phyloP scores from a whole-genome alignment of 495 filamentous ascomycete species.

The Articulospora tetracladia region DNA sequence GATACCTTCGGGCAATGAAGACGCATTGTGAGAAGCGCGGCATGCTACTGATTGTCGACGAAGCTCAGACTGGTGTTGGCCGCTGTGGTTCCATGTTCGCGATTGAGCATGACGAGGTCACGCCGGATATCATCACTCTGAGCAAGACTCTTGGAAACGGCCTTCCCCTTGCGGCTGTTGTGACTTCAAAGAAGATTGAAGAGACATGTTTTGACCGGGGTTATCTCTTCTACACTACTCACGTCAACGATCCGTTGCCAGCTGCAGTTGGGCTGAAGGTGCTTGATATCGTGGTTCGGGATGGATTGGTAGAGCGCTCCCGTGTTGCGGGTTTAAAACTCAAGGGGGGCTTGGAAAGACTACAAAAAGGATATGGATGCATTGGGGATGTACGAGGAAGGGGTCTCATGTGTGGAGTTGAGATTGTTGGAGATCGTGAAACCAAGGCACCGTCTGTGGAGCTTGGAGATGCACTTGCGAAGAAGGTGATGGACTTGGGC shows the following conservation, averaged over 20 bases:
- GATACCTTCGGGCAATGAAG: slow-evolving; percentile 61
- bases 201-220: slow-evolving; percentile 47
- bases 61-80: slow-evolving; percentile 77
- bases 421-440: slow-evolving; percentile 47
- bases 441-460: slow-evolving; percentile 38
- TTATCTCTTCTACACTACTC: slow-evolving; percentile 55
- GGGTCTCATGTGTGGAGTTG: slow-evolving; percentile 58
- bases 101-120: slow-evolving; percentile 58
- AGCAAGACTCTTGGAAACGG: slow-evolving; percentile 65
- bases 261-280: slow-evolving; percentile 59
- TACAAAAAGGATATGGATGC: slow-evolving; percentile 42
- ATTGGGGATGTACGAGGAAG: slow-evolving; percentile 62
- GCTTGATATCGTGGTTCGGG: slow-evolving; percentile 52
- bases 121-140: slow-evolving; percentile 62
- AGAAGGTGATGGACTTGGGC: slow-evolving; percentile 42
- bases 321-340: slow-evolving; percentile 43
- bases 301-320: slow-evolving; percentile 51
- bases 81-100: slow-evolving; percentile 62
- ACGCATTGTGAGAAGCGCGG: slow-evolving; percentile 59
- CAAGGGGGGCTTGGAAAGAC: slow-evolving; percentile 33
- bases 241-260: slow-evolving; percentile 53
- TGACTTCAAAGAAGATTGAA: slow-evolving; percentile 48
- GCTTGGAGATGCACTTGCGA: slow-evolving; percentile 41
- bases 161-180: slow-evolving; percentile 54
- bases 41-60: slow-evolving; percentile 66